A percentile compares a stretch with the other conserved stretches of the same genome.
These are phyloP conservation scores for Naganishia kalamii DNA, from an alignment of 768 basidiomycete genomes.

Conservation along the genomic window DNA sequence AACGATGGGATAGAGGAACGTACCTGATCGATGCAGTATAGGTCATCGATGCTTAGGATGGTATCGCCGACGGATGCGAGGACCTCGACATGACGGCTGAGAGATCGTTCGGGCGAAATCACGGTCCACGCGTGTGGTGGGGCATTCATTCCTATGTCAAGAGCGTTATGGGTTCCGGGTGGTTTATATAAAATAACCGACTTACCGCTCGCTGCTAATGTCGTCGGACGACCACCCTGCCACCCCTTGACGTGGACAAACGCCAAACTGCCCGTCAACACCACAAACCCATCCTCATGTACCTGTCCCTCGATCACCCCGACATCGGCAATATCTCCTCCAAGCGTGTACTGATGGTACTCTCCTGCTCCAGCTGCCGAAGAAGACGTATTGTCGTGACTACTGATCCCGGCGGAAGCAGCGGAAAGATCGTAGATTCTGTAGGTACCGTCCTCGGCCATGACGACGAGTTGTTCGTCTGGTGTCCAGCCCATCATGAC, in stretches of 20 bases:
- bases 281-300: conserved; percentile 80
- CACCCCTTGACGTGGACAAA: conserved; percentile 84
- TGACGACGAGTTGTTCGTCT: conserved; percentile 72
- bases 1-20: background rate
- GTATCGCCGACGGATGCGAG: conserved; percentile 73
- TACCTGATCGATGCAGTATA: conserved; percentile 74
- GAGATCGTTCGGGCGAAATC: conserved; percentile 80
- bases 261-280: conserved; percentile 65
- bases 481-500: conserved; percentile 52
- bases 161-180: background rate
- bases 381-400: background rate
- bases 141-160: conserved; percentile 59
- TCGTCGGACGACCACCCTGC: conserved; percentile 68
- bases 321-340: conserved; percentile 66
- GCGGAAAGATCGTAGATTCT: conserved; percentile 58
- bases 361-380: conserved; percentile 55
- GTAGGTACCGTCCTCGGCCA: conserved; percentile 89
- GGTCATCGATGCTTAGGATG: conserved; percentile 76
- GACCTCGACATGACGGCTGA: conserved; percentile 83
- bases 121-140: conserved; percentile 80
- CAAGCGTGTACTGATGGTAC: conserved; percentile 78
- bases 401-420: background rate
- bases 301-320: conserved; percentile 80
- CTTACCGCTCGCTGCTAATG: conserved; percentile 68
- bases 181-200: conserved; percentile 15